Conservation (phyloP, 148 eudicot species). For the Rhododendron vialii region DNA sequence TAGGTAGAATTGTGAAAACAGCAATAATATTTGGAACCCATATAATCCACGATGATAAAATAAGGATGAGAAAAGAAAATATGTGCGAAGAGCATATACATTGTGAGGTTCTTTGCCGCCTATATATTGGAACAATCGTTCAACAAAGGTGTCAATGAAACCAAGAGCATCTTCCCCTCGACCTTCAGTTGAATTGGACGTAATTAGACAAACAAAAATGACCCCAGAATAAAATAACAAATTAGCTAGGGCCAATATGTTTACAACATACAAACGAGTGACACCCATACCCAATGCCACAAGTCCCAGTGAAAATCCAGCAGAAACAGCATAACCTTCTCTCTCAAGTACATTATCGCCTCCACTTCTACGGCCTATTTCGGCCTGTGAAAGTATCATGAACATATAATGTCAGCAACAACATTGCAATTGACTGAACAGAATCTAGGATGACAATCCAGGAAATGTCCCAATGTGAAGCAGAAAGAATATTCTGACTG, state of each 20-base stretch:
- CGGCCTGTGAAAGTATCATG: slow-evolving; percentile 46
- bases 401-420: neutral
- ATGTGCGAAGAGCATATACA: slow-evolving; percentile 32
- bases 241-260: slow-evolving; percentile 6
- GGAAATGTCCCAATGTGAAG: neutral
- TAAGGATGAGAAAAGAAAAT: neutral
- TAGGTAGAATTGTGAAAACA: neutral
- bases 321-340: slow-evolving; percentile 98
- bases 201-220: slow-evolving; percentile 3
- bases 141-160: slow-evolving; percentile 65
- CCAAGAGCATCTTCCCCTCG: slow-evolving; percentile 79
- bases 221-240: neutral
- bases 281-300: slow-evolving; percentile 79
- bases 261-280: neutral
- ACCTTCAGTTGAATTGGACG: slow-evolving; percentile 42
- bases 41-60: neutral
- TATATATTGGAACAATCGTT: slow-evolving; percentile 77
- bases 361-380: slow-evolving; percentile 97
- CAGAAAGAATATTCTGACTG: neutral
- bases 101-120: slow-evolving; percentile 61
- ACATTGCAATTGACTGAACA: neutral
- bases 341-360: slow-evolving; percentile 98
- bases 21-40: neutral
- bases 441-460: slow-evolving; percentile 5
- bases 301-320: slow-evolving; percentile 91